These are phyloP conservation scores for Smallanthus sonchifolius DNA, from an alignment of 129 eudicot genomes.

Conservation along the genomic window DNA sequence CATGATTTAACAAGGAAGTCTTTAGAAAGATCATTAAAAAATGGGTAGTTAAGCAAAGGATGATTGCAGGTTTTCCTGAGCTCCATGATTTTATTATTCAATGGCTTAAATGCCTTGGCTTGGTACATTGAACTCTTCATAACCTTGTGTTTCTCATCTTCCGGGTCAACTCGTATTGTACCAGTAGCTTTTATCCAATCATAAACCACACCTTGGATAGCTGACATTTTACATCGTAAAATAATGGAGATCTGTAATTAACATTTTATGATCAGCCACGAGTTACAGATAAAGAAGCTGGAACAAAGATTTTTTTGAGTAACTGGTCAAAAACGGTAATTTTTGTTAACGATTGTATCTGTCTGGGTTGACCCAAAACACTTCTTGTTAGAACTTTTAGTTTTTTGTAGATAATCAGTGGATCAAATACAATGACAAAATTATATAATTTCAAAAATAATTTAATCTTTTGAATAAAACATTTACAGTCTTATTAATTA, in stretches of 20 bases:
- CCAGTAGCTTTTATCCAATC: slow-evolving; percentile 98
- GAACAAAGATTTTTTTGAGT: background rate
- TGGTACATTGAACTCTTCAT: slow-evolving; percentile 64
- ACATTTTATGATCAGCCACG: slow-evolving; percentile 13
- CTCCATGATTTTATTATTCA: slow-evolving; percentile 89
- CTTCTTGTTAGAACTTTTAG: background rate
- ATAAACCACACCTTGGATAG: slow-evolving; percentile 79
- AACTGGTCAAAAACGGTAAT: background rate
- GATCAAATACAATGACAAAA: background rate
- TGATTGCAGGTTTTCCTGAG: slow-evolving; percentile 95
- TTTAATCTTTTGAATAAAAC: background rate
- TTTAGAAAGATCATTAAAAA: slow-evolving; percentile 71
- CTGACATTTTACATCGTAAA: slow-evolving; percentile 88
- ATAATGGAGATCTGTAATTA: slow-evolving; percentile 74
- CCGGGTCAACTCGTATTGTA: slow-evolving; percentile 91
- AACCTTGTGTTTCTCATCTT: slow-evolving; percentile 68
- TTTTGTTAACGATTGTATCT: background rate
- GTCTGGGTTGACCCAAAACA: background rate
- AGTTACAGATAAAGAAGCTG: background rate
- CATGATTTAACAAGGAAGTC: slow-evolving; percentile 93
- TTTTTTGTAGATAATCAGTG: background rate
- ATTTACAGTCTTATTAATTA: background rate
- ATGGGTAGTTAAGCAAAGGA: slow-evolving; percentile 87
- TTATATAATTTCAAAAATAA: background rate
- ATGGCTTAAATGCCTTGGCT: slow-evolving; percentile 51